phyloP scores from a whole-genome alignment of 768 basidiomycete genomes.

The Podaxis sp. region DNA sequence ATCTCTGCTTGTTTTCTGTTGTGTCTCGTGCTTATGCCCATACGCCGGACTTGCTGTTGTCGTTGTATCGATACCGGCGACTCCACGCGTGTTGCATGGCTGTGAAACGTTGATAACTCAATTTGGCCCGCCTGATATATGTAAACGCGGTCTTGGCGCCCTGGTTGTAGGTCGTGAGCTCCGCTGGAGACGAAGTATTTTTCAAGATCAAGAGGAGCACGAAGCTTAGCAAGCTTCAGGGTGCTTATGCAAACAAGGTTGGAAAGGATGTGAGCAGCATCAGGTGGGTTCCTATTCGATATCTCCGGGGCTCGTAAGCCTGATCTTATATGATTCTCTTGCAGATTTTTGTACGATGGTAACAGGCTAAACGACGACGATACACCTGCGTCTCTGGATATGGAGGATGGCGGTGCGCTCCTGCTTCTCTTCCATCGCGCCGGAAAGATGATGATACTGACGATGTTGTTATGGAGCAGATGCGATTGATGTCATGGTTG shows the following conservation, averaged over 20 bases:
- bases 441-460: constrained; percentile 6
- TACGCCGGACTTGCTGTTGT: neutral
- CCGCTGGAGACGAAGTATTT: constrained; percentile 84
- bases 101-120: neutral
- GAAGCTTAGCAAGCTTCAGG: constrained; percentile 89
- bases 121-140: neutral
- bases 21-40: neutral
- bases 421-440: neutral
- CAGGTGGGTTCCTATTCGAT: constrained; percentile 54
- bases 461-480: constrained; percentile 42
- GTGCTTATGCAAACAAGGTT: constrained; percentile 89
- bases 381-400: constrained; percentile 79
- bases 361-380: constrained; percentile 84
- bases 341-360: constrained; percentile 91
- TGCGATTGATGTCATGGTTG: constrained; percentile 95
- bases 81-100: neutral
- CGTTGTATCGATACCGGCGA: neutral
- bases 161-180: constrained; percentile 62
- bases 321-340: constrained; percentile 11
- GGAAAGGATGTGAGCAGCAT: constrained; percentile 88
- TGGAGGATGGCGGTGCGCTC: constrained; percentile 82
- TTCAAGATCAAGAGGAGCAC: constrained; percentile 97
- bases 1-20: neutral
- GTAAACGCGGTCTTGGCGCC: constrained; percentile 12
- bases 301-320: constrained; percentile 8